These are phyloP conservation scores for Trichoderma orchidacearum DNA, from an alignment of 495 filamentous ascomycete species.

Conservation along the genomic window DNA sequence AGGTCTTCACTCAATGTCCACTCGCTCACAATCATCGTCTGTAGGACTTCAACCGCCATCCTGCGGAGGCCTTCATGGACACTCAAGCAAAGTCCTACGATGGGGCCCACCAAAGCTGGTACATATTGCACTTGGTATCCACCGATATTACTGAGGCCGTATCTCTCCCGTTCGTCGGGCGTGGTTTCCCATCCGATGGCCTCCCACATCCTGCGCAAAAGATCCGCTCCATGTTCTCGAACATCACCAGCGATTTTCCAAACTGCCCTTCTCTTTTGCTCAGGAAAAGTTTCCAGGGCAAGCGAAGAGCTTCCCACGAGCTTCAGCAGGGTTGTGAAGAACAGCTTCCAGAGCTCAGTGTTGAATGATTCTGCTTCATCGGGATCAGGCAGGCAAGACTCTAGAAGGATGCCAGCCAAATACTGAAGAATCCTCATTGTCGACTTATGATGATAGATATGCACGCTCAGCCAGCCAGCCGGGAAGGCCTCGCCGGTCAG, in stretches of 20 bases:
- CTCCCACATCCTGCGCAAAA: constrained; percentile 79
- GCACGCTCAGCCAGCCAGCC: constrained; percentile 75
- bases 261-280: constrained; percentile 88
- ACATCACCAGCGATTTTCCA: constrained; percentile 99
- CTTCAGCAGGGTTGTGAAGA: constrained; percentile 79
- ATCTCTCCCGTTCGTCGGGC: constrained; percentile 55
- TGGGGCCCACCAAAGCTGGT: constrained; percentile 76
- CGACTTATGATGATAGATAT: constrained; percentile 90
- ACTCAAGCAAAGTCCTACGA: constrained; percentile 87
- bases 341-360: constrained; percentile 84
- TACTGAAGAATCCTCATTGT: constrained; percentile 81
- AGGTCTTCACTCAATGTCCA: constrained; percentile 95
- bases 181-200: constrained; percentile 94
- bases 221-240: constrained; percentile 73
- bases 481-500: constrained; percentile 85
- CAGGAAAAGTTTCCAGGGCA: constrained; percentile 90
- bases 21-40: constrained; percentile 96
- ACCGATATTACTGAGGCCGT: constrained; percentile 72
- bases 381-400: constrained; percentile 67
- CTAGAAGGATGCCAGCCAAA: constrained; percentile 60
- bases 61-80: constrained; percentile 83
- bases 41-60: constrained; percentile 83
- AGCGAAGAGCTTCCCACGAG: constrained; percentile 80
- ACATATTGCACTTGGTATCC: constrained; percentile 98
- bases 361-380: constrained; percentile 90